Percentiles rank a stretch among this genome's conserved stretches.
These are phyloP conservation scores for Lactifluus subvellereus DNA, from an alignment of 768 basidiomycete genomes.

Conservation along the genomic window DNA sequence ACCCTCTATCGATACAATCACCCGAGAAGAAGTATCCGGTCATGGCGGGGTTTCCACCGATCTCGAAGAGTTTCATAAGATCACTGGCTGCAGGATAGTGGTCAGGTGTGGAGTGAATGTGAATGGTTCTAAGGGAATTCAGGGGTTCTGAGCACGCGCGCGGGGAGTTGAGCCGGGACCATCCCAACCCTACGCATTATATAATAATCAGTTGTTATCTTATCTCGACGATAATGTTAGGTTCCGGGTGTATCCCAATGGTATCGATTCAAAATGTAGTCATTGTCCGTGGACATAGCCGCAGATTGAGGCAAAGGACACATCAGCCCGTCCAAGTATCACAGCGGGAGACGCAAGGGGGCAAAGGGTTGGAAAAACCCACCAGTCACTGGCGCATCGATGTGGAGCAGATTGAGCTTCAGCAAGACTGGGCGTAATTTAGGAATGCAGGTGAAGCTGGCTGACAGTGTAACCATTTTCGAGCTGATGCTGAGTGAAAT, in stretches of 20 bases:
- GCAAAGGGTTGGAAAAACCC: constrained; percentile 26
- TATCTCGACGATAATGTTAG: too few relatives aligned
- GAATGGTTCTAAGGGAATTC: too few relatives aligned
- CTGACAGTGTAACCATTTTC: constrained; percentile 89
- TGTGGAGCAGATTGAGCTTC: constrained; percentile 82
- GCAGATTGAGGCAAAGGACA: constrained; percentile 46
- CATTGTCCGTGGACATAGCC: constrained; percentile 99
- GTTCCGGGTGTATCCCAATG: too few relatives aligned
- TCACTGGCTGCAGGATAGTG: constrained; percentile 40
- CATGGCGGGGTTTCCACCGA: constrained; percentile 67
- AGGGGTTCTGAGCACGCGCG: too few relatives aligned
- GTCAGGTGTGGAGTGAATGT: constrained; percentile 9
- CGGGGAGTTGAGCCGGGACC: too few relatives aligned
- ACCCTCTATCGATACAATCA: constrained; percentile 71
- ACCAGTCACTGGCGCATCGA: constrained; percentile 99
- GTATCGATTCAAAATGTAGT: constrained; percentile 44
- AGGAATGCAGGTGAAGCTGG: constrained; percentile 38
- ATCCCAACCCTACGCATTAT: too few relatives aligned
- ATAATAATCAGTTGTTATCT: too few relatives aligned
- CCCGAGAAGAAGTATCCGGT: constrained; percentile 71
- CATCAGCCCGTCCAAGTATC: constrained; percentile 20
- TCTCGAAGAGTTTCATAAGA: constrained; percentile 75
- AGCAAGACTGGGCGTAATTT: neutral
- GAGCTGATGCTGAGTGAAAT: constrained; percentile 87
- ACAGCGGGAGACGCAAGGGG: constrained; percentile 20